Conservation (phyloP, 2,329 filamentous ascomycete species). For the Tricladium varicosporioides region DNA sequence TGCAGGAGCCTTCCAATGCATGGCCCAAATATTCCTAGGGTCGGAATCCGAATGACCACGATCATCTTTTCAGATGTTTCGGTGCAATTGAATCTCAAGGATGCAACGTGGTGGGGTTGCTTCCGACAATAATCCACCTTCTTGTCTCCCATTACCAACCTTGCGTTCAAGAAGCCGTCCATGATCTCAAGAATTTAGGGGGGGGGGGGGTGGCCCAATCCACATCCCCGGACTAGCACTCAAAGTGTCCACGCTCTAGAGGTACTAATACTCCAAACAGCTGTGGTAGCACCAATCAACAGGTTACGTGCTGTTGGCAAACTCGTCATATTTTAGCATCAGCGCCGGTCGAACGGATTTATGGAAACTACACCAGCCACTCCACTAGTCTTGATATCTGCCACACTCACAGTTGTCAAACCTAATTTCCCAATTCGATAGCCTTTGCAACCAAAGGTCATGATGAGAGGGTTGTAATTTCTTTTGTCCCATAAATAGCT, state of each 20-base stretch:
- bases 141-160: too few species aligned
- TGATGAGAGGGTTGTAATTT: background rate
- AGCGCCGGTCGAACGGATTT: background rate
- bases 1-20: too few species aligned
- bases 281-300: background rate
- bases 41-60: too few species aligned
- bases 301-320: background rate
- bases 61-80: too few species aligned
- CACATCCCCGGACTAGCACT: too few species aligned
- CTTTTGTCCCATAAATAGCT: background rate
- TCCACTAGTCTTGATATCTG: background rate
- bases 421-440: background rate
- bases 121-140: too few species aligned
- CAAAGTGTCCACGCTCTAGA: background rate
- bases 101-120: too few species aligned
- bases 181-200: too few species aligned
- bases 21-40: too few species aligned
- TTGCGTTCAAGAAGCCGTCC: too few species aligned
- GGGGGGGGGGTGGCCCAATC: too few species aligned
- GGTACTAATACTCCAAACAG: background rate
- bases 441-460: background rate
- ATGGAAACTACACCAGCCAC: background rate
- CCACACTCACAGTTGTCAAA: background rate
- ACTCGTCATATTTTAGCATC: background rate
- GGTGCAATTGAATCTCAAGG: too few species aligned